These are phyloP conservation scores for Fusarium graminum DNA, from an alignment of 2,329 filamentous ascomycete species.

Conservation along the genomic window DNA sequence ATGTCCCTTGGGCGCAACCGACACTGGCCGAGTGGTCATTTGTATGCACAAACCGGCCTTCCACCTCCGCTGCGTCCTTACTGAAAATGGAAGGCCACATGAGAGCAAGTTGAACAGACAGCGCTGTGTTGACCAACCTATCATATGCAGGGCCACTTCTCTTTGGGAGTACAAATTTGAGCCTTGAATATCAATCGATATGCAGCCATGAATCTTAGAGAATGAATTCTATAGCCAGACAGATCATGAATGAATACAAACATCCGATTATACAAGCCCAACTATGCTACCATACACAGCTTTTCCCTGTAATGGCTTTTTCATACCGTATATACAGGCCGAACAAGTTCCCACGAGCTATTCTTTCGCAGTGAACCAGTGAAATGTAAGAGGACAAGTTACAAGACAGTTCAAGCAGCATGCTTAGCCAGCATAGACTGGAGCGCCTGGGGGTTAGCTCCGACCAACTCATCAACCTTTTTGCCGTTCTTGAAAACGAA, in stretches of 20 bases:
- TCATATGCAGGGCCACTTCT: slow-evolving; percentile 5
- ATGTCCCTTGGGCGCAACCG: slow-evolving; percentile 28
- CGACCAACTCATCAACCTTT: slow-evolving; percentile 79
- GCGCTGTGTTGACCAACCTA: neutral
- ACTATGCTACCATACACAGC: slow-evolving; percentile 29
- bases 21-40: slow-evolving; percentile 25
- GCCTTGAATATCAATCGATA: neutral
- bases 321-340: neutral
- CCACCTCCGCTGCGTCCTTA: slow-evolving; percentile 16
- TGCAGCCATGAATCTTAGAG: neutral
- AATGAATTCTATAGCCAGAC: neutral
- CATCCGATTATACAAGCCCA: slow-evolving; percentile 6
- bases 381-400: neutral
- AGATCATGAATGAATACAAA: neutral
- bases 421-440: slow-evolving; percentile 38
- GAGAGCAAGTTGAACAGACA: slow-evolving; percentile 14
- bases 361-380: neutral
- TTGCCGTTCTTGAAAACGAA: slow-evolving; percentile 83
- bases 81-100: slow-evolving; percentile 32
- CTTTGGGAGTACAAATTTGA: slow-evolving; percentile 4
- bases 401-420: slow-evolving; percentile 12
- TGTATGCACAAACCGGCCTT: slow-evolving; percentile 20
- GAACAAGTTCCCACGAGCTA: neutral
- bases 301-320: neutral
- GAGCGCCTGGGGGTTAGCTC: slow-evolving; percentile 75